Percentiles rank a stretch among this genome's conserved stretches.
Conservation (phyloP, 2,329 filamentous ascomycete species). For the Pseudocercospora pini-densiflorae region DNA sequence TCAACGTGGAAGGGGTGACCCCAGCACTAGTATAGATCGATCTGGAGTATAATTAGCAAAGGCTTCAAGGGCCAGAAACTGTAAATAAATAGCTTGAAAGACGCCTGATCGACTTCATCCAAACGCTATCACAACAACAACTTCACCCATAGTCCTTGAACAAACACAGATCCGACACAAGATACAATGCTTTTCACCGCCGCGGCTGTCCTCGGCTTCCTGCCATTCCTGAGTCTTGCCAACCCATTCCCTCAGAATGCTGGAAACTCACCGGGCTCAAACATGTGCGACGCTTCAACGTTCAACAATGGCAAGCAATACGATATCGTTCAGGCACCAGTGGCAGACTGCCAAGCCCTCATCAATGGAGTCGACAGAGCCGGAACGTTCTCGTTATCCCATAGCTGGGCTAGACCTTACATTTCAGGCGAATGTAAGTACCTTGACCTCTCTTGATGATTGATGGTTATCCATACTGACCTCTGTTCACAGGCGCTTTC, state of each 20-base stretch:
- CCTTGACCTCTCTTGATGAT: background rate
- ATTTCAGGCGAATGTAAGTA: constrained; percentile 13
- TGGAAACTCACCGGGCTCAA: constrained; percentile 12
- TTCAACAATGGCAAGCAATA: constrained; percentile 12
- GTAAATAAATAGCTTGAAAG: background rate
- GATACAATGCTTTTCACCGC: constrained; percentile 11
- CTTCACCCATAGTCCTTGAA: background rate
- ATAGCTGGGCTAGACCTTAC: constrained; percentile 13
- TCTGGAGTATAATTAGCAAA: background rate
- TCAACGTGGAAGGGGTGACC: background rate
- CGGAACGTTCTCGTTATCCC: background rate
- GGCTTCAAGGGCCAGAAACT: background rate
- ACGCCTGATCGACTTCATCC: background rate
- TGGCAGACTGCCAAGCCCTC: background rate
- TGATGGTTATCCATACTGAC: background rate
- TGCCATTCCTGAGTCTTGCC: constrained; percentile 1
- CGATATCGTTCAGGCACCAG: constrained; percentile 3
- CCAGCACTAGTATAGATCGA: background rate
- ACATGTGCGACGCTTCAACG: constrained; percentile 16
- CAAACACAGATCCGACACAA: background rate
- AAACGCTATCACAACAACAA: background rate
- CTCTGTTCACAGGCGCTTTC: constrained; percentile 12
- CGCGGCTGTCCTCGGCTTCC: constrained; percentile 1
- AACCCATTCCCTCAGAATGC: constrained; percentile 8
- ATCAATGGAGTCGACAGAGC: background rate